Evolutionary conservation across 1,284 basidiomycete genomes (phyloP).

Genomic region (Malassezia japonica): DNA sequence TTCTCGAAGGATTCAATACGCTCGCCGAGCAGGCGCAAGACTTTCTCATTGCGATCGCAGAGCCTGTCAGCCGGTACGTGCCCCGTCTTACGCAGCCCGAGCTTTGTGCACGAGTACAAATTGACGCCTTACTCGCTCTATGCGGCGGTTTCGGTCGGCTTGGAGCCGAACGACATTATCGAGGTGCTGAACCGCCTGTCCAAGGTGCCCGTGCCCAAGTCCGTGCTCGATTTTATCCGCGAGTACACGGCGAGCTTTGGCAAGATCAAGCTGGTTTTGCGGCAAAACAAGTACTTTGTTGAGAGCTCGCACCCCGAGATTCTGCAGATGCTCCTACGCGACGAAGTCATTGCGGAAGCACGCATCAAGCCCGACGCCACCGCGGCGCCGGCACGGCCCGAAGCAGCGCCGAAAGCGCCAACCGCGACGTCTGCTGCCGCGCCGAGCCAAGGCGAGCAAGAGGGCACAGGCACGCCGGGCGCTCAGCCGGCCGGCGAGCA

Average conservation of each 20-base stretch:
- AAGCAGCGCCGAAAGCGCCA: background rate
- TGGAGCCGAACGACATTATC: constrained; percentile 96
- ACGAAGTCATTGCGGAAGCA: constrained; percentile 37
- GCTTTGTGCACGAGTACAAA: constrained; percentile 98
- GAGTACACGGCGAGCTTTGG: constrained; percentile 45
- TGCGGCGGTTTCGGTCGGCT: constrained; percentile 93
- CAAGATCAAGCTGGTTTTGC: constrained; percentile 48
- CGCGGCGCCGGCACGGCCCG: background rate
- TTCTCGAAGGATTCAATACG: constrained; percentile 53
- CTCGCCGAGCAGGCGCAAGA: constrained; percentile 98
- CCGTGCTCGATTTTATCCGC: constrained; percentile 41
- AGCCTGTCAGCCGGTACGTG: constrained; percentile 90
- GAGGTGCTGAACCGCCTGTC: constrained; percentile 59
- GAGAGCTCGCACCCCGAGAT: constrained; percentile 45
- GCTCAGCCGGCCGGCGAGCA: constrained; percentile 24
- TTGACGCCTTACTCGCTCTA: constrained; percentile 95
- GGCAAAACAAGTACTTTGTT: constrained; percentile 48
- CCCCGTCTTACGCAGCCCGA: constrained; percentile 59
- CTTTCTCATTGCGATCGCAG: constrained; percentile 93
- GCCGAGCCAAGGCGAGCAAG: background rate
- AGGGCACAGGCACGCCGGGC: too few species aligned
- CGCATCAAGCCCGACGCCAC: constrained; percentile 29
- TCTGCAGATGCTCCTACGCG: constrained; percentile 39
- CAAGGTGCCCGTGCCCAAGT: constrained; percentile 42
- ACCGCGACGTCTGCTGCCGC: background rate